These are phyloP conservation scores for Trichopus zeylanicus DNA, from an alignment of 116 monocot genomes.

Conservation along the genomic window DNA sequence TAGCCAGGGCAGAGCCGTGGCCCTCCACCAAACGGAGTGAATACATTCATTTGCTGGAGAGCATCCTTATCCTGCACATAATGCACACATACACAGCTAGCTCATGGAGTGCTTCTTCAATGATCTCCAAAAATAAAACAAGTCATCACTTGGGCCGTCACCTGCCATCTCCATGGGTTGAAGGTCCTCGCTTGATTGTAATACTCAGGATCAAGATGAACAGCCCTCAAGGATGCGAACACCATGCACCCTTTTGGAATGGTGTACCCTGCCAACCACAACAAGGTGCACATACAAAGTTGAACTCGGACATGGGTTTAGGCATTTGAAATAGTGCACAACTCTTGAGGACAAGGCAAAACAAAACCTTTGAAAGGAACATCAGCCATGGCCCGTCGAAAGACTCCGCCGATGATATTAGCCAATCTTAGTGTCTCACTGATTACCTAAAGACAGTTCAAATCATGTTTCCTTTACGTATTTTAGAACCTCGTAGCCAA, in stretches of 20 bases:
- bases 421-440: constrained; percentile 83
- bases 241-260: constrained; percentile 93
- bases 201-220: constrained; percentile 58
- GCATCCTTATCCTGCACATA: constrained; percentile 17
- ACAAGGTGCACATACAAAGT: neutral
- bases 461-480: too few species aligned
- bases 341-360: neutral
- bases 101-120: too few species aligned
- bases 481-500: too few species aligned
- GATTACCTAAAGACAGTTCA: constrained; percentile 59
- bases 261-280: constrained; percentile 36
- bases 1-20: constrained; percentile 79
- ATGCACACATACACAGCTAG: neutral
- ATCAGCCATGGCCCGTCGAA: constrained; percentile 65
- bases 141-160: neutral
- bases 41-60: constrained; percentile 21
- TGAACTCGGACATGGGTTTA: too few species aligned
- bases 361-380: constrained; percentile 61
- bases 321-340: neutral
- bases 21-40: constrained; percentile 84
- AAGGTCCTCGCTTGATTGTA: constrained; percentile 70
- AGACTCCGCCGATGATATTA: constrained; percentile 86
- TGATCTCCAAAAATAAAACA: too few species aligned
- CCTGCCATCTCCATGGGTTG: constrained; percentile 94
- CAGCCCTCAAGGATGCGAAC: constrained; percentile 75